Evolutionary conservation across 2,329 filamentous ascomycete species (phyloP), one percentile per base, ranked within the genome.

Genomic region (Bipolaris sorokiniana): DNA sequence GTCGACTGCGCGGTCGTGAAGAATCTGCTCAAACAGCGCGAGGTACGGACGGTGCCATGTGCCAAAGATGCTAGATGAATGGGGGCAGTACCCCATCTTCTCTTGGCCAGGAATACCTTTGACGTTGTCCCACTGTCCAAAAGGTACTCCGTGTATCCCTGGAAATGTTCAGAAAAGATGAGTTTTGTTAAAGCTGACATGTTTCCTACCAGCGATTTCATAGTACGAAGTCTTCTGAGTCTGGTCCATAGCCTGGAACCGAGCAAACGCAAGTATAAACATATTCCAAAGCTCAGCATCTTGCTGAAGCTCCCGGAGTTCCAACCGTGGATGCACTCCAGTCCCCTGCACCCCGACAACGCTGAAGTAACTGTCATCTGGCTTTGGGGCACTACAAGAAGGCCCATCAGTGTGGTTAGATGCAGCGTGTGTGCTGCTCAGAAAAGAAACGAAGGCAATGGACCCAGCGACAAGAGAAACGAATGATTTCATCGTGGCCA

Each of bases 11-110:
- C 62, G 65, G 40, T 65, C 63, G 40, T 74, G 69, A 2, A 73
- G 65, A n/a, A 73, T 51, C 41, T 73, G 70, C 55, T 75, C 72
- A 26, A 74, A 73, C 3, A 71, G 54, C 23, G 71, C 70, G 20
- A 75, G 64, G 38, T 75, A 75, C 2, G 72, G 72, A 4, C 72
- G 55, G 42, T 75, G 72, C 72, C 72, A 75, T 0, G 70, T 58
- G 6, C 63, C 63, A 38, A 75, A 75, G 55, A 74, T 57, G 47
- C 67, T 74, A 51, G 66, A 70, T 1, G 41, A 58, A 31, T 75
- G 72, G 42, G 70, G 69, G 36, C 72, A 74, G 36, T 72, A 75
- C 0, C 72, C 72, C 55, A 60, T 64, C 48, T 61, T 48, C 4
- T 68, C 64, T 7, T 67, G 61, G 3, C 66, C 66, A 15, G 66